Evolutionary conservation across 805 yeast genomes (phyloP).

Genomic region (Yarrowia divulgata): DNA sequence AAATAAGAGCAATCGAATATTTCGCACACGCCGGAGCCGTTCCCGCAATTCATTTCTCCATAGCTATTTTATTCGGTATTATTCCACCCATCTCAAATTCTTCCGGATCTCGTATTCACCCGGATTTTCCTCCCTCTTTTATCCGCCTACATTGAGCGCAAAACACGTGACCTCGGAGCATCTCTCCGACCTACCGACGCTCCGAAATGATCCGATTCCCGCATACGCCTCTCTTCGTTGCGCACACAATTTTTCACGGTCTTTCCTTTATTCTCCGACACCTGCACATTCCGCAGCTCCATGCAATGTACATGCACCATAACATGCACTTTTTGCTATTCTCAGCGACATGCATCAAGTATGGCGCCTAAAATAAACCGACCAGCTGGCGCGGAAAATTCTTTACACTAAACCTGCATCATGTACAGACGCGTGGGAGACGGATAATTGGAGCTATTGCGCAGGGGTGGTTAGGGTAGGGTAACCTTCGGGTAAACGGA

Average conservation of each 20-base stretch:
- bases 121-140: background rate
- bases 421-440: background rate
- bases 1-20: background rate
- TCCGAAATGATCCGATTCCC: slow-evolving; percentile 3
- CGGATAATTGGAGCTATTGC: background rate
- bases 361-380: background rate
- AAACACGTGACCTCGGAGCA: background rate
- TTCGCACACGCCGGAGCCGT: background rate
- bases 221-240: background rate
- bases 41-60: background rate
- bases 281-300: background rate
- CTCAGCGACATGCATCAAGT: background rate
- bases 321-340: background rate
- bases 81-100: background rate
- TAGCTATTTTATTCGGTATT: background rate
- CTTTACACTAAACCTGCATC: background rate
- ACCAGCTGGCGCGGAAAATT: background rate
- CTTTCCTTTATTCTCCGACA: background rate
- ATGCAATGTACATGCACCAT: background rate
- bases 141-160: slow-evolving; percentile 1
- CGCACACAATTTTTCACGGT: background rate
- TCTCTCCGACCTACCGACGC: background rate
- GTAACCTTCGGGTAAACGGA: background rate
- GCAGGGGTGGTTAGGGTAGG: background rate
- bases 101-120: background rate